Percentiles rank a stretch among this genome's conserved stretches.
These are phyloP conservation scores for Cunninghamia lanceolata DNA, from an alignment of 75 land plant genomes.

Conservation along the genomic window DNA sequence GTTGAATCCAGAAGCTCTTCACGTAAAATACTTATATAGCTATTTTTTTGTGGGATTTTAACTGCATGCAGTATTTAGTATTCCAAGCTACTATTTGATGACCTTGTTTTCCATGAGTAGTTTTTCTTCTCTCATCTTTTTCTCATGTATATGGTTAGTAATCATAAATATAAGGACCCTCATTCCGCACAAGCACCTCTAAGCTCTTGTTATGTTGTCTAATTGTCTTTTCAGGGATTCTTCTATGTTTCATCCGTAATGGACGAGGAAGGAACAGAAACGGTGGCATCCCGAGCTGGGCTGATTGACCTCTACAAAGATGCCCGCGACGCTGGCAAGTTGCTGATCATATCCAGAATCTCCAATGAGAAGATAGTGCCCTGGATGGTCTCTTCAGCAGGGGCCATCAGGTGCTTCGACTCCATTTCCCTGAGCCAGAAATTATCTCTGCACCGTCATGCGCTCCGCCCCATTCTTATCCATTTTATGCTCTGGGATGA, in stretches of 20 bases:
- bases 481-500: conserved; percentile 73
- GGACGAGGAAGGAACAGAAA: conserved; percentile 36
- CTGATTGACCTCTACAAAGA: conserved; percentile 50
- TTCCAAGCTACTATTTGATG: neutral
- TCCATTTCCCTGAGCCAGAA: conserved; percentile 80
- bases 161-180: neutral
- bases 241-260: conserved; percentile 69
- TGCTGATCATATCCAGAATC: conserved; percentile 68
- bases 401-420: conserved; percentile 78
- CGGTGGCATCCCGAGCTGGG: conserved; percentile 71
- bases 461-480: conserved; percentile 53
- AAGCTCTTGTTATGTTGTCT: neutral
- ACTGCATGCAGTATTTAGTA: neutral
- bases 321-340: conserved; percentile 44
- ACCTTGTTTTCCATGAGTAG: neutral
- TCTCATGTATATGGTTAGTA: neutral
- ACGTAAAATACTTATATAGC: neutral
- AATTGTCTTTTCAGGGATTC: conserved; percentile 60
- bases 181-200: neutral
- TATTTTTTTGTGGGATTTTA: neutral
- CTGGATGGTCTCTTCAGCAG: conserved; percentile 77
- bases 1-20: no score
- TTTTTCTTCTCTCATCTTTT: neutral
- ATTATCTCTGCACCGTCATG: conserved; percentile 78
- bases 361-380: conserved; percentile 83